Evolutionary conservation across 805 yeast genomes (phyloP), one percentile per base, ranked within the genome.

Genomic region (Dipodascus albidus): DNA sequence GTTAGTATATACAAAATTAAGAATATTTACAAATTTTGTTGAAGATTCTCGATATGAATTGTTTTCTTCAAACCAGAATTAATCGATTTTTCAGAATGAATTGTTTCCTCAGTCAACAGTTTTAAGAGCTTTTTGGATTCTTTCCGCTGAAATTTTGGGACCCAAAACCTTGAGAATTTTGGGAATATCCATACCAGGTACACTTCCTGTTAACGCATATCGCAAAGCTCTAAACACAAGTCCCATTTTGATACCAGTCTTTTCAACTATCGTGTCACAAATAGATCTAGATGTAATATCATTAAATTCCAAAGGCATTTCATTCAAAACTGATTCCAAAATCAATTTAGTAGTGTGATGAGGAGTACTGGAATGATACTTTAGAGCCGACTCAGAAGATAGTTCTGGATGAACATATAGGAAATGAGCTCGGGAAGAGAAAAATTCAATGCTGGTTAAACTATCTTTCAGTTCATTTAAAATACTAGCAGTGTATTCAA

Each of bases 161-260:
- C 64, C 91, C 17, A 88, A 60, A 6, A 85, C 62, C 0, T 74
- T 73, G 19, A 83, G 63, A 31, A 87, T 68, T 3, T 73, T 69
- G 0, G 84, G 85, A 2, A 89, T 70, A 17, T 81, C 79, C 24
- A 83, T 70, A 0, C 96, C 96, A 0, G 95, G 74, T 2, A 72
- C 72, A 4, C 82, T 78, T 0, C 87, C 95, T 14, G 87, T 75
- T 22, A 88, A 64, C 0, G 90, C 90, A 58, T 73, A 82, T 54
- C 96, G 71, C 14, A 86, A 61, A 0, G 80, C 60, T 59, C 78
- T 80, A 62, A 79, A 85, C 1, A 85, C 66, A 19, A 54, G 48
- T 42, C 59, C 44, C 44, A 38, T 38, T 6, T 38, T 38, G 20
- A 38, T 11, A 4, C 15, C 44, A 11, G 44, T n/a, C 20, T 38